Evolutionary conservation across 2,329 filamentous ascomycete species (phyloP).

Genomic region (Emericellopsis atlantica): DNA sequence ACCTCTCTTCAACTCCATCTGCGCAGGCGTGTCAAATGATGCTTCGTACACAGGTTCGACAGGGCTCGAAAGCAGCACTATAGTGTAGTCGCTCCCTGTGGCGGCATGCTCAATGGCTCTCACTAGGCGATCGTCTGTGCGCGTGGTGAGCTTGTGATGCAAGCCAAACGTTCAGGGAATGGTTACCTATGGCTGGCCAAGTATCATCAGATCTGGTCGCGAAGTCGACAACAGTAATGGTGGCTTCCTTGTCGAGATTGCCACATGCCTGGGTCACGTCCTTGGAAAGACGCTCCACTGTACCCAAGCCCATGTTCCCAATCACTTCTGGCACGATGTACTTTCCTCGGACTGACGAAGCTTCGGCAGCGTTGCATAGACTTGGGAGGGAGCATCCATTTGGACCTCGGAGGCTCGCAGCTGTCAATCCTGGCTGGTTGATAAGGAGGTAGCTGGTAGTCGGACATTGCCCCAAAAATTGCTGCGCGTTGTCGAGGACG

Average conservation of each 20-base stretch:
- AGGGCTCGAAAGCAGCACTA: slow-evolving; percentile 62
- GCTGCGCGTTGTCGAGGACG: slow-evolving; percentile 27
- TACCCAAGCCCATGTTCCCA: slow-evolving; percentile 27
- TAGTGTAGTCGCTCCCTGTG: slow-evolving; percentile 46
- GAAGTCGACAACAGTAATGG: slow-evolving; percentile 16
- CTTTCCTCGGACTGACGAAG: slow-evolving; percentile 20
- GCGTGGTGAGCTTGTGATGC: background rate
- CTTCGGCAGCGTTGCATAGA: slow-evolving; percentile 28
- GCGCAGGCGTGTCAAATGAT: slow-evolving; percentile 48
- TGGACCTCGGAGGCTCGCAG: slow-evolving; percentile 46
- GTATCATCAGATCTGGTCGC: too few relatives aligned
- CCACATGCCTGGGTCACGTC: slow-evolving; percentile 35
- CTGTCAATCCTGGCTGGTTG: slow-evolving; percentile 61
- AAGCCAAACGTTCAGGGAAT: background rate
- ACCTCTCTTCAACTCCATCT: slow-evolving; percentile 62
- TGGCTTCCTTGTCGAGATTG: slow-evolving; percentile 12
- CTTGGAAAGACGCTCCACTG: slow-evolving; percentile 20
- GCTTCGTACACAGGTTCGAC: slow-evolving; percentile 47
- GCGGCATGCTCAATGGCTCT: slow-evolving; percentile 27
- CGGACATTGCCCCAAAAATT: slow-evolving; percentile 54
- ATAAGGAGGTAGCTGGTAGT: slow-evolving; percentile 68
- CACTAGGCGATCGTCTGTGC: slow-evolving; percentile 39
- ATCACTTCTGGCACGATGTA: slow-evolving; percentile 46
- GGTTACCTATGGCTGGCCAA: too few relatives aligned
- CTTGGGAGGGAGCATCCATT: slow-evolving; percentile 39